Conservation (phyloP, 768 basidiomycete species). For the Lactifluus pinguis region DNA sequence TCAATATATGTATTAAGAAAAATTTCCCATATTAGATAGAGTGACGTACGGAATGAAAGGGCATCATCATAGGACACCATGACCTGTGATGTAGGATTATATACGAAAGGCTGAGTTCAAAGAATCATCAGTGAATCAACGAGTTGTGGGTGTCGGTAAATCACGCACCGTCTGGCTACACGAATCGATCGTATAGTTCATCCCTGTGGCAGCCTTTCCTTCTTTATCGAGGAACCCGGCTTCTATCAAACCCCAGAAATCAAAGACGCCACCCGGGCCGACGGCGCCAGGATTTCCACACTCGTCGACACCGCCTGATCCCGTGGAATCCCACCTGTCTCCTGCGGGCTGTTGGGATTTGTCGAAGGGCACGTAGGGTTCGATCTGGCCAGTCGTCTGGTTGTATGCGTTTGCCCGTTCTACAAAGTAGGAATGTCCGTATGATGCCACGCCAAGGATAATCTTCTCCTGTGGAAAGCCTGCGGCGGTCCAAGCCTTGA, state of each 20-base stretch:
- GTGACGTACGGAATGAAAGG: slow-evolving; percentile 36
- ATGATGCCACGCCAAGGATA: slow-evolving; percentile 77
- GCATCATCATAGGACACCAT: slow-evolving; percentile 62
- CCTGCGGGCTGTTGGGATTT: slow-evolving; percentile 36
- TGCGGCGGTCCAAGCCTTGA: slow-evolving; percentile 11
- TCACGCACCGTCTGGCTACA: slow-evolving; percentile 62
- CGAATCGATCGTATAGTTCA: slow-evolving; percentile 46
- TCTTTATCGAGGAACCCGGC: slow-evolving; percentile 2
- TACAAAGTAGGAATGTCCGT: slow-evolving; percentile 66
- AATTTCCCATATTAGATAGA: background rate
- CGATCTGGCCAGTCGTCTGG: slow-evolving; percentile 26
- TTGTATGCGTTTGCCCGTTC: slow-evolving; percentile 31
- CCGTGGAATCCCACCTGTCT: slow-evolving; percentile 24
- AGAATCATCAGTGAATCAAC: background rate
- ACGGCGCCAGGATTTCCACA: too few relatives aligned
- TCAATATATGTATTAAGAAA: background rate
- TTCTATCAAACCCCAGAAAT: slow-evolving; percentile 16
- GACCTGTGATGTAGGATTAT: slow-evolving; percentile 42
- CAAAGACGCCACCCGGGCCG: slow-evolving; percentile 15
- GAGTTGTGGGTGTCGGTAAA: slow-evolving; percentile 19
- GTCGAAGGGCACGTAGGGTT: slow-evolving; percentile 47
- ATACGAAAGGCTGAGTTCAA: slow-evolving; percentile 53
- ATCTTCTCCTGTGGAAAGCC: slow-evolving; percentile 38
- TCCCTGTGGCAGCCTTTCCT: slow-evolving; percentile 27
- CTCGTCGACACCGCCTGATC: too few relatives aligned